phyloP scores from a whole-genome alignment of 352 stramenopile species.

The Phytopythium oedochilum region DNA sequence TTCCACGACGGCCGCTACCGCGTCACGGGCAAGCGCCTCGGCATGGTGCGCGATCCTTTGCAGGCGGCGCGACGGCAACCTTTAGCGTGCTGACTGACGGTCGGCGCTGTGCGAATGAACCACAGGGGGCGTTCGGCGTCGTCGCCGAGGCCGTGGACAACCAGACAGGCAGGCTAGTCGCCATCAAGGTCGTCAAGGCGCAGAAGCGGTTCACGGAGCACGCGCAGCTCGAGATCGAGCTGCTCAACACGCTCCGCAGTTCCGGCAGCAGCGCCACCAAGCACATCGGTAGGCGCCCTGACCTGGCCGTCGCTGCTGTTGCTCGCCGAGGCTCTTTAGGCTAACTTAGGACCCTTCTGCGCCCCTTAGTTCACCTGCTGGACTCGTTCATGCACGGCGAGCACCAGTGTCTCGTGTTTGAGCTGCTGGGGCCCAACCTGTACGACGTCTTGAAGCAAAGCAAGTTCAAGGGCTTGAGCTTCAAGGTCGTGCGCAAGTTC shows the following conservation, averaged over 20 bases:
- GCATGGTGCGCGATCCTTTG: constrained; percentile 39
- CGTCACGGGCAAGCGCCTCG: constrained; percentile 62
- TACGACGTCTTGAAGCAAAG: constrained; percentile 96
- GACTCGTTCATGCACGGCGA: constrained; percentile 95
- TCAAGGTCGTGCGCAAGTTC: constrained; percentile 96
- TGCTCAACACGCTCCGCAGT: constrained; percentile 90
- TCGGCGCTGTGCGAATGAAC: constrained; percentile 2
- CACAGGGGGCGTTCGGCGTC: constrained; percentile 79
- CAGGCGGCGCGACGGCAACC: neutral
- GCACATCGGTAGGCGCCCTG: constrained; percentile 86
- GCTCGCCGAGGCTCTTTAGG: neutral
- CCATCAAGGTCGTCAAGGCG: constrained; percentile 99
- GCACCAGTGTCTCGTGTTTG: constrained; percentile 99
- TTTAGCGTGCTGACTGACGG: constrained; percentile 5
- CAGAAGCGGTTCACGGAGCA: constrained; percentile 97
- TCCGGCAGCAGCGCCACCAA: constrained; percentile 73
- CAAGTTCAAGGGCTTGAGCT: constrained; percentile 87
- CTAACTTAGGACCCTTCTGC: too few species aligned
- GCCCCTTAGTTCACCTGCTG: constrained; percentile 92
- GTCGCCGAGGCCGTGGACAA: constrained; percentile 78
- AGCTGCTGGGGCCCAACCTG: constrained; percentile 94
- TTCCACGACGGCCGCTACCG: constrained; percentile 76
- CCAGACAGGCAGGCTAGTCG: constrained; percentile 85
- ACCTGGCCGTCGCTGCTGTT: too few species aligned
- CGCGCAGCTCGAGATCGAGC: constrained; percentile 96